phyloP scores from a whole-genome alignment of 2,329 filamentous ascomycete species.

The Botryotinia globosa region DNA sequence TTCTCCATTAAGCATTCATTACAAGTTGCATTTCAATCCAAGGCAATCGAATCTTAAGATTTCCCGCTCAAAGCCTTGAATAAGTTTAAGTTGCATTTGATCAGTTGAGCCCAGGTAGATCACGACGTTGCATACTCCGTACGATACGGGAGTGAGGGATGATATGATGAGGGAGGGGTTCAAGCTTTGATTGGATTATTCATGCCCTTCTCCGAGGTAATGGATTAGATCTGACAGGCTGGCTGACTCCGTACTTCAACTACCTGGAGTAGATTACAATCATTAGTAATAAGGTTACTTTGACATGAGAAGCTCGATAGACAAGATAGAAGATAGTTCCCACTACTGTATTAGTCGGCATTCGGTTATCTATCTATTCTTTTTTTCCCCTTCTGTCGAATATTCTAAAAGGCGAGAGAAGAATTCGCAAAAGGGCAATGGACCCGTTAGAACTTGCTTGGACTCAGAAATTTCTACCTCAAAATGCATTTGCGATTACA shows the following conservation, averaged over 20 bases:
- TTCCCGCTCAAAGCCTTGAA: slow-evolving; percentile 11
- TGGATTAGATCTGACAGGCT: slow-evolving; percentile 12
- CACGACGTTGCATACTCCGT: slow-evolving; percentile 3
- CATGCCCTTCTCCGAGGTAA: slow-evolving; percentile 3
- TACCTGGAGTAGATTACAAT: not conserved
- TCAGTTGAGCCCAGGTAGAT: slow-evolving; percentile 1
- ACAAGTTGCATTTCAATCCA: not conserved
- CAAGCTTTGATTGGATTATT: slow-evolving; percentile 16
- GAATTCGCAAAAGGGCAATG: not conserved
- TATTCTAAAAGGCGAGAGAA: not conserved
- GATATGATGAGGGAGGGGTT: slow-evolving; percentile 9
- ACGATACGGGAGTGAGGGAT: slow-evolving; percentile 9
- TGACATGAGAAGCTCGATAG: not conserved
- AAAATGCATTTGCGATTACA: not conserved
- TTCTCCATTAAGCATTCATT: not conserved
- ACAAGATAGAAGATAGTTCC: slow-evolving; percentile 4
- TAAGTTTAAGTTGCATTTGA: not conserved
- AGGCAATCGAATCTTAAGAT: slow-evolving; percentile 4
- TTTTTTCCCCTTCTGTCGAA: not conserved
- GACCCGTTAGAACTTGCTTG: not conserved
- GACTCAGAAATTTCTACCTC: not conserved
- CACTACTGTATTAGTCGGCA: not conserved
- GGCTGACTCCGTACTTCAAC: not conserved
- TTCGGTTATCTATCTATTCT: slow-evolving; percentile 1
- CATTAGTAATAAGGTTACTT: slow-evolving; percentile 2